phyloP scores from a whole-genome alignment of 1,139 yeast species.

The Tardiomyces digboiensis region DNA sequence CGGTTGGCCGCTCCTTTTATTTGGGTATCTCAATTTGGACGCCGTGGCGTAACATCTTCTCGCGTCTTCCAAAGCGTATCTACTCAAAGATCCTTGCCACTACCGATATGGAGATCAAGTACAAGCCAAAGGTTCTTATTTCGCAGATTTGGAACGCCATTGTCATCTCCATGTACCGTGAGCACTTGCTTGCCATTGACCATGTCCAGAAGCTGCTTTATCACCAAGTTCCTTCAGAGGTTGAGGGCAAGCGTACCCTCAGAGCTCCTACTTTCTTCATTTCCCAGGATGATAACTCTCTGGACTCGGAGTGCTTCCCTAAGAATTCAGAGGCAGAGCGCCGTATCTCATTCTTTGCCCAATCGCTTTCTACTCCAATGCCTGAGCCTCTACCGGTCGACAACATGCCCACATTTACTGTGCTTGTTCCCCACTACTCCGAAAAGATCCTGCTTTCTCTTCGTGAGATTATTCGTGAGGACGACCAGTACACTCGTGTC shows the following conservation, averaged over 20 bases:
- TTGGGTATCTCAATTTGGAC: constrained; percentile 97
- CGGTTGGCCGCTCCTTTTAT: constrained; percentile 96
- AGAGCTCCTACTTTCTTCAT: constrained; percentile 99
- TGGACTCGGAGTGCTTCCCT: constrained; percentile 95
- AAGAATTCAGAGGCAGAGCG: constrained; percentile 93
- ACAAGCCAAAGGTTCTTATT: constrained; percentile 95
- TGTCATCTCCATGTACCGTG: constrained; percentile 97
- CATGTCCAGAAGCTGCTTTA: constrained; percentile 95
- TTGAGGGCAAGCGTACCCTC: constrained; percentile 96
- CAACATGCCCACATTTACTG: constrained; percentile 78
- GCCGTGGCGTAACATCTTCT: constrained; percentile 98
- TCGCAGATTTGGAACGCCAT: constrained; percentile 99
- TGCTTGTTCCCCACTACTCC: constrained; percentile 74
- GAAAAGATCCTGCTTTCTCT: constrained; percentile 89
- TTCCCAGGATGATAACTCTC: constrained; percentile 93
- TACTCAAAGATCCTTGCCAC: constrained; percentile 96
- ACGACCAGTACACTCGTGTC: constrained; percentile 96
- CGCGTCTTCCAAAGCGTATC: constrained; percentile 96
- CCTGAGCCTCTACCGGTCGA: constrained; percentile 64
- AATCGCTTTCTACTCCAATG: constrained; percentile 68
- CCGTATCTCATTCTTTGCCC: constrained; percentile 80
- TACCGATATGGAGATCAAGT: constrained; percentile 97
- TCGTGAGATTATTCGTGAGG: constrained; percentile 97
- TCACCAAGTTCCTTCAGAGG: constrained; percentile 90
- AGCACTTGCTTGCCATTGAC: constrained; percentile 92